Evolutionary conservation across 768 basidiomycete species (phyloP).

Genomic region (Boletus eberwhitei): DNA sequence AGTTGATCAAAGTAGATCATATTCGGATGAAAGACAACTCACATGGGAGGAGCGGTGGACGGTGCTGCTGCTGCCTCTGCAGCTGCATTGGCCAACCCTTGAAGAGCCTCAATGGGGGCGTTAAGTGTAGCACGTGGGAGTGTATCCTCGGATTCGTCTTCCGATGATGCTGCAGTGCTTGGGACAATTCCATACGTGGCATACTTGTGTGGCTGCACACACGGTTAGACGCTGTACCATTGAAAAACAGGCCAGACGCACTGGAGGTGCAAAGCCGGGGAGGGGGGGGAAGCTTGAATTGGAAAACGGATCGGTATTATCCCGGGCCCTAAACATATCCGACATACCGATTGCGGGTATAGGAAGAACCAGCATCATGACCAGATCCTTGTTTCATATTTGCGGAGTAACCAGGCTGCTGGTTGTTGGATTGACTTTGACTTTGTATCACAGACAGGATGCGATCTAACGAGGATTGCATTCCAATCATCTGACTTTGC

Average conservation of each 20-base stretch:
- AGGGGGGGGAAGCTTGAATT: conserved; percentile 70
- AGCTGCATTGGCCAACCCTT: conserved; percentile 92
- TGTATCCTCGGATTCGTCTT: conserved; percentile 90
- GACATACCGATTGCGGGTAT: conserved; percentile 33
- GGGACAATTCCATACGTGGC: conserved; percentile 88
- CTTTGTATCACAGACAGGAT: conserved; percentile 67
- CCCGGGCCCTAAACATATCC: conserved; percentile 20
- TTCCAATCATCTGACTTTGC: conserved; percentile 93
- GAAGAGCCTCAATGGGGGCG: conserved; percentile 91
- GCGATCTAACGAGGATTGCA: conserved; percentile 85
- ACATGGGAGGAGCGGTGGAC: conserved; percentile 63
- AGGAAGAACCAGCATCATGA: conserved; percentile 27
- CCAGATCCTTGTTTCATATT: conserved; percentile 17
- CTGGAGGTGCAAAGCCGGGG: conserved; percentile 89
- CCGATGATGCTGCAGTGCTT: conserved; percentile 78
- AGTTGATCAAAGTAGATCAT: neutral
- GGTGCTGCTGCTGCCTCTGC: conserved; percentile 87
- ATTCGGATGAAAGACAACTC: neutral
- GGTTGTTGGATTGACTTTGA: conserved; percentile 33
- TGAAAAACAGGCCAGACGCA: conserved; percentile 35
- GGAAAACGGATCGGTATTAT: conserved; percentile 29
- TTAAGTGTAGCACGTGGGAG: conserved; percentile 80
- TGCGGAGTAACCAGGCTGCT: conserved; percentile 25
- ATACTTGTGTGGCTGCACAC: conserved; percentile 75
- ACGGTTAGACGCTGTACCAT: conserved; percentile 17